Conservation (phyloP, 805 yeast species). For the Pichia cephalocereana region DNA sequence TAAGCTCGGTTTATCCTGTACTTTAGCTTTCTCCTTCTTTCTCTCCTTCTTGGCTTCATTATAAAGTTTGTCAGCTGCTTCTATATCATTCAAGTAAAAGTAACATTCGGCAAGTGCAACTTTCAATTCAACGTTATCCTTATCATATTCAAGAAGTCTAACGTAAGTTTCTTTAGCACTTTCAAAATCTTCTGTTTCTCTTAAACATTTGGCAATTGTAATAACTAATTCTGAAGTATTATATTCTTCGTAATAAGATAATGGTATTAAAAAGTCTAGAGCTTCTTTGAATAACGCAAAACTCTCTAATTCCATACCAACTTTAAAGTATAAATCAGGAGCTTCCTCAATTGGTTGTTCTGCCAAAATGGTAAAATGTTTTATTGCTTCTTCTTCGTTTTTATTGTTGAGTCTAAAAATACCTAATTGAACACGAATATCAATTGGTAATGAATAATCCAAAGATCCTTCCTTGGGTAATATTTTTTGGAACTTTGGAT, state of each 20-base stretch:
- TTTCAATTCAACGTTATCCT: constrained; percentile 61
- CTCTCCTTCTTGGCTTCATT: constrained; percentile 43
- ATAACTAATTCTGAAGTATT: constrained; percentile 42
- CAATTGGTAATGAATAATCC: constrained; percentile 63
- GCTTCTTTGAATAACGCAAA: constrained; percentile 72
- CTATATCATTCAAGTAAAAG: constrained; percentile 53
- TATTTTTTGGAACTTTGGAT: constrained; percentile 34
- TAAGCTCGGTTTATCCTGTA: no score
- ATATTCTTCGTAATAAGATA: constrained; percentile 46
- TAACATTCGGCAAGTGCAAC: constrained; percentile 76
- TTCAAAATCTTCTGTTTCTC: constrained; percentile 60
- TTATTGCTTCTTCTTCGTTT: constrained; percentile 58
- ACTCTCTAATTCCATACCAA: constrained; percentile 65
- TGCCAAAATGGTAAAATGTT: constrained; percentile 55
- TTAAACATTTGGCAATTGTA: constrained; percentile 67
- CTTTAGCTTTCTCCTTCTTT: constrained; percentile 21
- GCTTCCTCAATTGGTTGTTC: constrained; percentile 48
- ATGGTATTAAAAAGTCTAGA: constrained; percentile 48
- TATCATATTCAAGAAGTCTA: constrained; percentile 44
- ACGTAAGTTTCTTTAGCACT: constrained; percentile 55
- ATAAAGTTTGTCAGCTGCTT: constrained; percentile 44
- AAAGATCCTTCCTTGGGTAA: constrained; percentile 30
- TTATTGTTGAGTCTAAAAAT: constrained; percentile 58
- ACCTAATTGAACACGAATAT: constrained; percentile 77
- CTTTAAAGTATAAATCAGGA: constrained; percentile 65